Evolutionary conservation across 2,329 filamentous ascomycete genomes (phyloP).

Genomic region (Ceratocystis cubensis): DNA sequence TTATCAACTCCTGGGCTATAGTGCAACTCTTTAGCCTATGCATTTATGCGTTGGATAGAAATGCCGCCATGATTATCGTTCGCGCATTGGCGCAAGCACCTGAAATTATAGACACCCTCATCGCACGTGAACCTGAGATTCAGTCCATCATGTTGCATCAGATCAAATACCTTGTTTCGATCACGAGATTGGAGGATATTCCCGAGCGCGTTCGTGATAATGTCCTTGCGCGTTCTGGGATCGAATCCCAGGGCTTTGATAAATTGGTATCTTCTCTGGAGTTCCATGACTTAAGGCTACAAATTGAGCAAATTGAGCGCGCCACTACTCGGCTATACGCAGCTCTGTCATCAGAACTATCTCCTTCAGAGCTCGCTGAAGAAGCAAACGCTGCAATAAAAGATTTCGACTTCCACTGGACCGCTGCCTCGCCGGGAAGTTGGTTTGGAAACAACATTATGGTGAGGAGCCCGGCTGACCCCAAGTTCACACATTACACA

Average conservation of each 20-base stretch:
- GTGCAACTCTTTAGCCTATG: slow-evolving; percentile 33
- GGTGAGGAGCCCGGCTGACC: neutral
- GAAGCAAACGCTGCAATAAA: slow-evolving; percentile 14
- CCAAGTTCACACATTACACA: slow-evolving; percentile 11
- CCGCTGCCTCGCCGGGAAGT: slow-evolving; percentile 19
- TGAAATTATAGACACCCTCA: slow-evolving; percentile 11
- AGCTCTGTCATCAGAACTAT: neutral
- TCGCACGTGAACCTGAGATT: slow-evolving; percentile 9
- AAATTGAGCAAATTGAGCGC: slow-evolving; percentile 14
- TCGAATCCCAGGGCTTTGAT: slow-evolving; percentile 15
- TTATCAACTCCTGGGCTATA: slow-evolving; percentile 28
- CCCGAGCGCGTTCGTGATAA: neutral
- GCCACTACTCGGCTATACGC: neutral
- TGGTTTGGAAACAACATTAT: slow-evolving; percentile 17
- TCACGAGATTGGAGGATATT: slow-evolving; percentile 11
- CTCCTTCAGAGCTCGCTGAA: neutral
- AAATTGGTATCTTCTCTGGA: slow-evolving; percentile 7
- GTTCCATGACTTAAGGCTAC: slow-evolving; percentile 11
- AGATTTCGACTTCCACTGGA: slow-evolving; percentile 20
- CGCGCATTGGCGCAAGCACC: slow-evolving; percentile 16
- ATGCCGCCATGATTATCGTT: slow-evolving; percentile 17
- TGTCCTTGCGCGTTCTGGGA: slow-evolving; percentile 5
- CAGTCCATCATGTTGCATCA: slow-evolving; percentile 21
- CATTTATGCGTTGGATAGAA: slow-evolving; percentile 31
- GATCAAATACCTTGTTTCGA: slow-evolving; percentile 21